A percentile compares a stretch with the other conserved stretches of the same genome.
Evolutionary conservation across 257 asterid species (phyloP).

Genomic region (Solanum raphanifolium): DNA sequence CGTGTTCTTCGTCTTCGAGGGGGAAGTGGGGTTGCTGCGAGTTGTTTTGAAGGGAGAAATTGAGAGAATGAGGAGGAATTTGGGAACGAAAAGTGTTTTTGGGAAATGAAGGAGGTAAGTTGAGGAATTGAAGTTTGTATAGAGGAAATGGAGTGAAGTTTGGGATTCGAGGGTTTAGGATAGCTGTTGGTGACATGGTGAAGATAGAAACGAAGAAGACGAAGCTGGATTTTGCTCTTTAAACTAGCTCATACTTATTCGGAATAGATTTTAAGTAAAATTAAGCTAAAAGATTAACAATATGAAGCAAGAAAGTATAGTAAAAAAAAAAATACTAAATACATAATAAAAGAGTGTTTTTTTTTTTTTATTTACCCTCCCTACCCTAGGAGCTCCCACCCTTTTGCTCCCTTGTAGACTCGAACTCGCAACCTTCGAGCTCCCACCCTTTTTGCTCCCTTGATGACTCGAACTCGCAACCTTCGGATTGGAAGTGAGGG

Average conservation of each 20-base stretch:
- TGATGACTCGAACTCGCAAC: too few species aligned
- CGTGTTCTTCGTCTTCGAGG: slow-evolving; percentile 18
- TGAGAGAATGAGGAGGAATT: slow-evolving; percentile 6
- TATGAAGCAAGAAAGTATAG: neutral
- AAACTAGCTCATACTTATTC: too few species aligned
- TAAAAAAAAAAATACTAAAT: too few species aligned
- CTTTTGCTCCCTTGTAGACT: too few species aligned
- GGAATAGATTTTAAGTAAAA: too few species aligned
- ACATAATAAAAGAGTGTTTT: neutral
- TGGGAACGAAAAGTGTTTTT: neutral
- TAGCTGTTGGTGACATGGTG: slow-evolving; percentile 10
- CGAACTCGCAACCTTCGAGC: too few species aligned
- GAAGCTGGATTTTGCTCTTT: neutral
- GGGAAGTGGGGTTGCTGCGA: slow-evolving; percentile 2
- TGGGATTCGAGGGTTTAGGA: slow-evolving; percentile 27
- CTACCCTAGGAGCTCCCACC: too few species aligned
- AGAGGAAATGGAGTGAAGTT: slow-evolving; percentile 1
- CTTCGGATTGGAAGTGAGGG: too few species aligned
- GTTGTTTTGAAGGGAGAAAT: slow-evolving; percentile 14
- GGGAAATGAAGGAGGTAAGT: neutral
- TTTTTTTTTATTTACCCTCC: too few species aligned
- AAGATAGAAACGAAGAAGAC: neutral
- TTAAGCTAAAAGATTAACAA: neutral
- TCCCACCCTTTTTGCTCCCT: too few species aligned
- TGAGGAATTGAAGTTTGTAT: slow-evolving; percentile 3